phyloP scores from a whole-genome alignment of 257 asterid species.

The Lithospermum erythrorhizon region DNA sequence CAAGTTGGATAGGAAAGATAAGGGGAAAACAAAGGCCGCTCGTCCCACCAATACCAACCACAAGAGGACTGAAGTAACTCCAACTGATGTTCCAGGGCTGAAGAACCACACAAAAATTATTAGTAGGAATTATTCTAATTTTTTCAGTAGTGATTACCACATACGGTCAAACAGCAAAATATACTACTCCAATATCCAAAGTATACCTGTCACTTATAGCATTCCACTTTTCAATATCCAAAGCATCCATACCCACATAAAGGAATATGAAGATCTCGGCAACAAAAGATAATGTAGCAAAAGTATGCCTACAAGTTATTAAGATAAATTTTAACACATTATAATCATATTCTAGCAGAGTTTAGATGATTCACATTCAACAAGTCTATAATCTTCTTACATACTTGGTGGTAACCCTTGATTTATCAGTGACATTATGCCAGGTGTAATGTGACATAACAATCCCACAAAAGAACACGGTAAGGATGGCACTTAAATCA shows the following conservation, averaged over 20 bases:
- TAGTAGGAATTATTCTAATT: not conserved
- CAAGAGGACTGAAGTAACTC: slow-evolving; percentile 27
- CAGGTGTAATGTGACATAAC: slow-evolving; percentile 43
- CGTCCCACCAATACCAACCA: slow-evolving; percentile 25
- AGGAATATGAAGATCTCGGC: slow-evolving; percentile 38
- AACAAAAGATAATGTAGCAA: slow-evolving; percentile 32
- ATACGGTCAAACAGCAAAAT: not conserved
- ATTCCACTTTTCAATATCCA: slow-evolving; percentile 37
- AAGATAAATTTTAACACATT: not conserved
- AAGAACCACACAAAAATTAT: not conserved
- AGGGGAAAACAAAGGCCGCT: slow-evolving; percentile 36
- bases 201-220: slow-evolving; percentile 26
- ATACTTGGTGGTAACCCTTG: slow-evolving; percentile 35
- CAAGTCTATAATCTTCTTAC: not conserved
- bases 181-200: too few species aligned
- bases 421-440: slow-evolving; percentile 39
- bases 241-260: slow-evolving; percentile 42
- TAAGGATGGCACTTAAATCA: slow-evolving; percentile 35
- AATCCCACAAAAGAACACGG: slow-evolving; percentile 40
- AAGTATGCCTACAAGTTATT: slow-evolving; percentile 24
- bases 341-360: not conserved
- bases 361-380: not conserved
- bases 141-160: not conserved
- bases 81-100: slow-evolving; percentile 31
- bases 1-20: slow-evolving; percentile 28